phyloP scores from a whole-genome alignment of 176 grass and related monocot genomes.

The Carex scoparia region DNA sequence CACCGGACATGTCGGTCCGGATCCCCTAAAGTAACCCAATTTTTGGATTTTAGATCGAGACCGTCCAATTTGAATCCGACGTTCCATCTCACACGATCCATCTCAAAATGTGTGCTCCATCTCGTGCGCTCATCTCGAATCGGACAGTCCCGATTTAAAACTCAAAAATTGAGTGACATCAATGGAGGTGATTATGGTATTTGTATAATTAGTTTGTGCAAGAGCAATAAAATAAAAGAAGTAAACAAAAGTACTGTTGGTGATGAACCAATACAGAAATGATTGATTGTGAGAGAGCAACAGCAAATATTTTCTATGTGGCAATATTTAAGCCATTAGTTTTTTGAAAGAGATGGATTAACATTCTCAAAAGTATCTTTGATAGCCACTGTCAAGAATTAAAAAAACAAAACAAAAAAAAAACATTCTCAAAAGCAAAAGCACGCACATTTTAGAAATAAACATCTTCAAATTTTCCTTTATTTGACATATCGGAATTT shows the following conservation, averaged over 20 bases:
- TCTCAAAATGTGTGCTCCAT: no score
- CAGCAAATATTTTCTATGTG: background rate
- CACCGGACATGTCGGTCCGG: no score
- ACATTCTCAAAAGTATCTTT: background rate
- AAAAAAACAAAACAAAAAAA: no score
- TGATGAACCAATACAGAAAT: background rate
- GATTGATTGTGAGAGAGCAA: background rate
- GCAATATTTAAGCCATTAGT: background rate
- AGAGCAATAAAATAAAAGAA: background rate
- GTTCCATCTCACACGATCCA: no score
- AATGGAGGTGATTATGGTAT: background rate
- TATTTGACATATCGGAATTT: no score
- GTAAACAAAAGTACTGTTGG: background rate
- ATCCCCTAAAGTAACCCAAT: no score
- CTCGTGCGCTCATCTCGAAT: no score
- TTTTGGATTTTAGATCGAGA: no score
- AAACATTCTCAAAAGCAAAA: background rate
- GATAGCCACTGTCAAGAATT: no score
- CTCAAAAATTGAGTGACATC: no score
- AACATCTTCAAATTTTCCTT: background rate
- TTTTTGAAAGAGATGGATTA: background rate
- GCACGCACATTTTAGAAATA: background rate
- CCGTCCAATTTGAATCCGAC: no score
- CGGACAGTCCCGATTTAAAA: no score
- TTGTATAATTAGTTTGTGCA: background rate